Evolutionary conservation across 352 stramenopile genomes (phyloP).

Genomic region (Plasmopara muralis): DNA sequence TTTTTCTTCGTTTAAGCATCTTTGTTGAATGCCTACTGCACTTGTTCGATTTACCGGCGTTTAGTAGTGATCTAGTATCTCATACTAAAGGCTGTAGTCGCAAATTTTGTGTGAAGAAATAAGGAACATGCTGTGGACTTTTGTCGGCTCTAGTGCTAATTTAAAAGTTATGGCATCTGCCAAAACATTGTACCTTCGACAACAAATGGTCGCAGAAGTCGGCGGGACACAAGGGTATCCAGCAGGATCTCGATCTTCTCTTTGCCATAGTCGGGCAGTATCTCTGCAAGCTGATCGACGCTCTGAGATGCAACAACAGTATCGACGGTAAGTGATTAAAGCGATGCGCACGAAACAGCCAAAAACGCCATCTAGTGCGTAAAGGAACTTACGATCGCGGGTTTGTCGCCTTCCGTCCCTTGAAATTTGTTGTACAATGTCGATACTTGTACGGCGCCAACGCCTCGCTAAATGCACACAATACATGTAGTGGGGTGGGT

Average conservation of each 20-base stretch:
- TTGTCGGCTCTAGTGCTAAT: background rate
- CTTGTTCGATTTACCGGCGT: too few species aligned
- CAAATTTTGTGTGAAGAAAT: too few species aligned
- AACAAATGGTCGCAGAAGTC: slow-evolving; percentile 71
- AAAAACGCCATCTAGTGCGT: too few species aligned
- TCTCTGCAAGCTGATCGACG: slow-evolving; percentile 59
- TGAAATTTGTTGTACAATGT: slow-evolving; percentile 85
- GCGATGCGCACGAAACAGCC: slow-evolving; percentile 17
- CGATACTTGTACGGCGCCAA: slow-evolving; percentile 76
- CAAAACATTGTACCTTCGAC: slow-evolving; percentile 85
- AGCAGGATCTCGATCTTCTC: slow-evolving; percentile 74
- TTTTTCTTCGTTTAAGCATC: too few species aligned
- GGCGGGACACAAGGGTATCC: slow-evolving; percentile 66
- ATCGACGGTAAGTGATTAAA: slow-evolving; percentile 12
- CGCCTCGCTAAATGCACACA: slow-evolving; percentile 36
- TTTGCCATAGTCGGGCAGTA: slow-evolving; percentile 58
- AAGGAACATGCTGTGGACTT: background rate
- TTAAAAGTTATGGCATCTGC: slow-evolving; percentile 31
- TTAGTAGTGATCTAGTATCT: too few species aligned
- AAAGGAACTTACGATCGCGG: slow-evolving; percentile 54
- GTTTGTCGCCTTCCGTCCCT: slow-evolving; percentile 35
- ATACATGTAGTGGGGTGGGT: background rate
- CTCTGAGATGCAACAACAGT: slow-evolving; percentile 28
- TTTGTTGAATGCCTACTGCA: too few species aligned
- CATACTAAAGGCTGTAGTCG: too few species aligned